Percentiles rank a stretch among this genome's conserved stretches.
Evolutionary conservation across 768 basidiomycete genomes (phyloP).

Genomic region (Auricularia sp.): DNA sequence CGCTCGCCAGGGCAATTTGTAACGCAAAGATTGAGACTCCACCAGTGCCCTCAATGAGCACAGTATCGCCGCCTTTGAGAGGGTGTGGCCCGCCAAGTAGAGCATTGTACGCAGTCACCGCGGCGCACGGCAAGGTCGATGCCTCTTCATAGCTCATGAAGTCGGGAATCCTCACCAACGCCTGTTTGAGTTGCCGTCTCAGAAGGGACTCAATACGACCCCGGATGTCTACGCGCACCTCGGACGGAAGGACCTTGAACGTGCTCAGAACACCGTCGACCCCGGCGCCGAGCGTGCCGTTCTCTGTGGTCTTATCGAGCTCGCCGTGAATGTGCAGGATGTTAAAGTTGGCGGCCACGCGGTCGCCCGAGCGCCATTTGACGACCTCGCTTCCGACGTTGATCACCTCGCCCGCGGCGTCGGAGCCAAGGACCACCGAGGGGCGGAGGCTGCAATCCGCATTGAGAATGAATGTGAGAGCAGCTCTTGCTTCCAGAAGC

Average conservation of each 20-base stretch:
- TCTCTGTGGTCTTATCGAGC: not conserved
- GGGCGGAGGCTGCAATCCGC: not conserved
- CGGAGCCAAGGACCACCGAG: not conserved
- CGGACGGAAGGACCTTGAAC: constrained; percentile 39
- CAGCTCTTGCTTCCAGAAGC: not conserved
- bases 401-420: constrained; percentile 10
- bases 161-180: constrained; percentile 43
- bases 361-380: constrained; percentile 7
- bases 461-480: not conserved
- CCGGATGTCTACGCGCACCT: constrained; percentile 20
- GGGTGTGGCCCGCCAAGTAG: constrained; percentile 36
- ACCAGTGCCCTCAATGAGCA: constrained; percentile 47
- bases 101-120: constrained; percentile 53
- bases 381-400: not conserved
- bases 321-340: constrained; percentile 2
- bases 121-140: constrained; percentile 47
- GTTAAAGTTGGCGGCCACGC: constrained; percentile 9
- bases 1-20: constrained; percentile 52
- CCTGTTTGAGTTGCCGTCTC: not conserved
- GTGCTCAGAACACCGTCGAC: constrained; percentile 35
- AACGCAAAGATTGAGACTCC: constrained; percentile 49
- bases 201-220: too few relatives aligned
- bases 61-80: constrained; percentile 48
- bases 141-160: constrained; percentile 59
- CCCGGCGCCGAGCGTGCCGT: constrained; percentile 6